Evolutionary conservation across 2,329 filamentous ascomycete genomes (phyloP).

Genomic region (Rhynchosporium secalis): DNA sequence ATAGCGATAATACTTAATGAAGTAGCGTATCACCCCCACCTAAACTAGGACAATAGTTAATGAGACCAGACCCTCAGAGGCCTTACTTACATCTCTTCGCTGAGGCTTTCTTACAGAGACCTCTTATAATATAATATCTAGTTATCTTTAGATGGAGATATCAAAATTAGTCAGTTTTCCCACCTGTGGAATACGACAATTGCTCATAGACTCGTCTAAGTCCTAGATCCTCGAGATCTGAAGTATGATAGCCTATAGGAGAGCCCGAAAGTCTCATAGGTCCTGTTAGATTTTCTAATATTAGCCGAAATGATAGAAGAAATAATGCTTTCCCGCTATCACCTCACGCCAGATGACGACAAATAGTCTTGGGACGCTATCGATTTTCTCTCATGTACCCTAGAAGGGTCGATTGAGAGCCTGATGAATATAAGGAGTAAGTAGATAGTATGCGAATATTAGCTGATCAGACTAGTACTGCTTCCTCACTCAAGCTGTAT

Average conservation of each 20-base stretch:
- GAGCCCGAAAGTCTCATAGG: conserved; percentile 8
- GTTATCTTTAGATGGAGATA: neutral
- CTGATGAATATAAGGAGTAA: conserved; percentile 1
- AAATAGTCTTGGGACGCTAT: conserved; percentile 17
- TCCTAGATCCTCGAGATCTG: conserved; percentile 3
- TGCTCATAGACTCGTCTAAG: neutral
- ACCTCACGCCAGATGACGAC: conserved; percentile 18
- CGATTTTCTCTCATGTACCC: conserved; percentile 17
- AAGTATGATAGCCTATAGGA: neutral
- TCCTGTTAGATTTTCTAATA: conserved; percentile 22
- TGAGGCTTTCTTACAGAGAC: neutral
- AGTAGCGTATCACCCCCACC: accelerated
- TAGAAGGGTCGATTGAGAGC: conserved; percentile 15
- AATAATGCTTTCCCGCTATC: conserved; percentile 22
- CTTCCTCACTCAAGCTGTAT: conserved; percentile 16
- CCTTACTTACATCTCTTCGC: neutral
- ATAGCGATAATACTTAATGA: too few species aligned
- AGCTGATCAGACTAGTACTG: conserved; percentile 15
- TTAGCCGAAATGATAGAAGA: conserved; percentile 23
- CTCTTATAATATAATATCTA: neutral
- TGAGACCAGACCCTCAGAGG: neutral
- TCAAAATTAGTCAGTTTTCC: neutral
- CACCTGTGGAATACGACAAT: neutral
- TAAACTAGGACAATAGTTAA: neutral
- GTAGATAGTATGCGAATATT: conserved; percentile 8